phyloP scores from a whole-genome alignment of 23 red algal species.

The Gracilaria caudata region DNA sequence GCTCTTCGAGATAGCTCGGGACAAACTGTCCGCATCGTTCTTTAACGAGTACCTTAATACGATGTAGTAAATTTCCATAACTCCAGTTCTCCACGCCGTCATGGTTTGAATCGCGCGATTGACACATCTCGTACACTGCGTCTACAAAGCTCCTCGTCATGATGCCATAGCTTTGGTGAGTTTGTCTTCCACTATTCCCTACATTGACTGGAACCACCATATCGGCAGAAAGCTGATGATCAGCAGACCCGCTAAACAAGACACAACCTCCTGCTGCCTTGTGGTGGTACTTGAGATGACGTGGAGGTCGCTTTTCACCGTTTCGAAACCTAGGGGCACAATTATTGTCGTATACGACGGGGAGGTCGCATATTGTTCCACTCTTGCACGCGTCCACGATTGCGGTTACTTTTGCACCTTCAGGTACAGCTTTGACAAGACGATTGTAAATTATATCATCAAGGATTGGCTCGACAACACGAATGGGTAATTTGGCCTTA shows the following conservation, averaged over 20 bases:
- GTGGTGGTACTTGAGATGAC: slow-evolving; percentile 13
- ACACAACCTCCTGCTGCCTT: slow-evolving; percentile 55
- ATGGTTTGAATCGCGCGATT: slow-evolving; percentile 1
- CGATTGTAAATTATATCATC: slow-evolving; percentile 60
- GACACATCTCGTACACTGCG: slow-evolving; percentile 53
- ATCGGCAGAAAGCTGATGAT: slow-evolving; percentile 56
- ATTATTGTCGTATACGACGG: slow-evolving; percentile 38
- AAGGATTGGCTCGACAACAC: slow-evolving; percentile 36
- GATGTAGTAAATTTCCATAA: slow-evolving; percentile 38
- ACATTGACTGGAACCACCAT: slow-evolving; percentile 35
- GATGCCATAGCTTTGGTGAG: slow-evolving; percentile 24
- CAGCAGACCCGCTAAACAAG: slow-evolving; percentile 66
- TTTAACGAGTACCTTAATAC: slow-evolving; percentile 44
- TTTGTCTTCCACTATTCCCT: not conserved
- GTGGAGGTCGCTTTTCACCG: slow-evolving; percentile 22
- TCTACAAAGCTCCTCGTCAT: slow-evolving; percentile 67
- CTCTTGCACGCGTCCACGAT: slow-evolving; percentile 62
- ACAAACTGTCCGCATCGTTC: slow-evolving; percentile 31
- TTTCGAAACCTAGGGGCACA: slow-evolving; percentile 29
- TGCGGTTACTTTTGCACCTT: slow-evolving; percentile 61
- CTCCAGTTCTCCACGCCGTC: slow-evolving; percentile 61
- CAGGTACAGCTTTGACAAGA: slow-evolving; percentile 49
- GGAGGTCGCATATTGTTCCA: slow-evolving; percentile 66
- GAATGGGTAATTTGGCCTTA: not conserved
- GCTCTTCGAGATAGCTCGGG: slow-evolving; percentile 37